A percentile compares a stretch with the other conserved stretches of the same genome.
Conservation (phyloP, 768 basidiomycete genomes). For the Suillus decipiens region DNA sequence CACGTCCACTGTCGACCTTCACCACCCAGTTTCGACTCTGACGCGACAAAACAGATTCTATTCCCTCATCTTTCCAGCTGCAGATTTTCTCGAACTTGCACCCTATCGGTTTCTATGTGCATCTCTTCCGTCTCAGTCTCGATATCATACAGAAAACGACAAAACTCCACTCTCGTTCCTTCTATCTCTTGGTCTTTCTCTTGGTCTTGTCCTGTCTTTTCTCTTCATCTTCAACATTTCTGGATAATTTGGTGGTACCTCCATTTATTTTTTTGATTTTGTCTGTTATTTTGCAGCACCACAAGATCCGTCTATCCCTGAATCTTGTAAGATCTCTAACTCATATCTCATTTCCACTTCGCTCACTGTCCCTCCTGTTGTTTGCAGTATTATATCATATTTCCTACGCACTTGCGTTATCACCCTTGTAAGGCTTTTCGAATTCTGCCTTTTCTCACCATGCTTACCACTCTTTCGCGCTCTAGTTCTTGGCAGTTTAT, state of each 20-base stretch:
- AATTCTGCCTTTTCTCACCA: background rate
- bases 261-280: background rate
- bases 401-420: background rate
- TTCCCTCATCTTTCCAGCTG: background rate
- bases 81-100: conserved; percentile 2
- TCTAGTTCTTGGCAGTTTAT: conserved; percentile 7
- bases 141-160: background rate
- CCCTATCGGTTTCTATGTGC: background rate
- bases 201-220: background rate
- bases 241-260: background rate
- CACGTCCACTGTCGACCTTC: background rate
- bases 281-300: background rate
- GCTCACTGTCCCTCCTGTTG: background rate
- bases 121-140: background rate
- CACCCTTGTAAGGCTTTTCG: background rate
- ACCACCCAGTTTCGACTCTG: background rate
- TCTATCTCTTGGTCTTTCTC: background rate
- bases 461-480: conserved; percentile 19
- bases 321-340: background rate
- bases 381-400: background rate
- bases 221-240: background rate
- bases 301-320: background rate
- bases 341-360: background rate
- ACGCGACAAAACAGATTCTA: background rate
- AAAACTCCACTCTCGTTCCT: background rate